Base-by-base conservation (phyloP, 352 stramenopile species). In the Globisporangium polare region DNA sequence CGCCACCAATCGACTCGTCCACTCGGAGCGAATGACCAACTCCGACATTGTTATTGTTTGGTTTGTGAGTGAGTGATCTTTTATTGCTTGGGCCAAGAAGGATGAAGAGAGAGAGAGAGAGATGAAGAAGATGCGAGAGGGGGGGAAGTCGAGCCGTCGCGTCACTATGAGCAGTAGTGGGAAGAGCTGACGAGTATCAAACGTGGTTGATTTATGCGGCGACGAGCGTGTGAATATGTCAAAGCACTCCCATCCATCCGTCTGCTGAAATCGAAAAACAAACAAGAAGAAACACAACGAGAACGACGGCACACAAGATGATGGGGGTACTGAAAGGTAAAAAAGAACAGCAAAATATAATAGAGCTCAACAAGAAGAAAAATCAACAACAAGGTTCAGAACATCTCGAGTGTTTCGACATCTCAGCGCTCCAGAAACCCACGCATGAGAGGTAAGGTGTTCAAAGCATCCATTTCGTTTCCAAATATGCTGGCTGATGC, bases 51-150 rank as follows among this genome's bases (percentile, higher is more conserved):
- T 64, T 41, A 39, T 45, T 64, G 58, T 64, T 64, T 58, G 58
- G 50, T 62, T 63, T 55, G 58, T 63, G 58, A 63, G 58, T 64
- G 58, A 64, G 58, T 58, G 47, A 56, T 62, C 47, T 64, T 58
- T 58, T 64, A 55, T 64, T 64, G 58, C 58, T 64, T 50, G 58
- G 31, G 58, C 58, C 49, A 58, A 42, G 50, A 52, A 58, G 46
- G 46, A 56, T n/a, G 57, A 64, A 41, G 51, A 53, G 39, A 57
- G 37, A 47, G 47, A 41, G 51, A 53, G 39, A 57, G 37, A 47
- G 47, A 41, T 50, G 27, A 29, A 42, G 35, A 37, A 29, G 35
- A 37, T 15, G 24, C n/a, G 29, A 43, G 29, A 37, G 13, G 26
- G 35, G 43, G 53, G 17, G 17, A 54, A 39, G 17, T 35, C 26